Evolutionary conservation across 176 grass and related monocot genomes (phyloP), one percentile per base, ranked within the genome.

Genomic region (Urochloa ruziziensis): DNA sequence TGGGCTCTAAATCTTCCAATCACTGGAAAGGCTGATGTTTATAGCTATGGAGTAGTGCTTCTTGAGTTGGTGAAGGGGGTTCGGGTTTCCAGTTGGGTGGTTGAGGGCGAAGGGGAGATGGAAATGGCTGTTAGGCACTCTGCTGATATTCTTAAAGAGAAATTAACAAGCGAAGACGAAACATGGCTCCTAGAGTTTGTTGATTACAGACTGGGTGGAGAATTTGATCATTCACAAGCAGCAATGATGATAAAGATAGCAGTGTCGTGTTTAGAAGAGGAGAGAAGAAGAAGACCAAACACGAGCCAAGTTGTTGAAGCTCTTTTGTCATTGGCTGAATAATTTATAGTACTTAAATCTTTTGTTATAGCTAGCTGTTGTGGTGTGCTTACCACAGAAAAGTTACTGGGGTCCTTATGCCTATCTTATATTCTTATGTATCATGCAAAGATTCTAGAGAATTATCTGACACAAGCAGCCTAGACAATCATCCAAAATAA

Each of bases 1-100:
- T 91, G 88, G 90, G 83, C 88, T 59, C 82, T 74, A 75, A 89
- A 83, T 82, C 88, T 91, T 27, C 90, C 86, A 1, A 89, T 93
- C 28, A 87, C 67, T 0, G 86, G 82, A 0, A 91, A 96, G 70
- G 83, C 69, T 0, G 80, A 91, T 54, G 91, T 96, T 39, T 91
- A 89, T 7, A 93, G 88, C 70, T 89, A 83, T 1, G 87, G 88
- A 0, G 70, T 90, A 3, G 87, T 92, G 44, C 82, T 92, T 71
- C 70, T 92, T 49, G 90, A 95, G 52, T 58, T 92, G 46, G 70
- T 90, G 36, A 86, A 61, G 28, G 90, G 90, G 37, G 37, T 39
- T 39, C 37, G 72, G 27, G 67, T 93, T 52, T 96, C 80, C 32
- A 44, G 47, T 61, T 80, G 42, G 77, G 25, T 43, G 4, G 44